Percentiles rank a stretch among this genome's conserved stretches.
Evolutionary conservation across 306 rosid genomes (phyloP).

Genomic region (Gastrolobium bilobum): DNA sequence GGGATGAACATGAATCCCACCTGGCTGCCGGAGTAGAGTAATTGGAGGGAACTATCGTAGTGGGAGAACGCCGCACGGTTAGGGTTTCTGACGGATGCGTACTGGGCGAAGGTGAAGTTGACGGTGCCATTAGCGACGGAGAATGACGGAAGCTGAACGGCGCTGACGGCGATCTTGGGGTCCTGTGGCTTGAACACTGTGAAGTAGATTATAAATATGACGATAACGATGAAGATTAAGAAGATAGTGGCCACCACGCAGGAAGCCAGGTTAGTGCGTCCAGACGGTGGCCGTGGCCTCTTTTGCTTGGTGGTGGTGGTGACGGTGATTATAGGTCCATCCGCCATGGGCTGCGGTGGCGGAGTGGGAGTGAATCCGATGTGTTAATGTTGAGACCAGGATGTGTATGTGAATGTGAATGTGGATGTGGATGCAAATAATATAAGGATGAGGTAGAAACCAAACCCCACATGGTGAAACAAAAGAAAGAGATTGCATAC

Average conservation of each 20-base stretch:
- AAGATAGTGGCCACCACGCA: slow-evolving; percentile 90
- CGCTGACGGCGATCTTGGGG: slow-evolving; percentile 78
- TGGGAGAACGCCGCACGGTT: slow-evolving; percentile 83
- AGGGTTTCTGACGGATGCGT: slow-evolving; percentile 83
- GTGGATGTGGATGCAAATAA: neutral
- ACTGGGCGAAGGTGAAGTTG: slow-evolving; percentile 91
- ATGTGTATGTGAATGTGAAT: neutral
- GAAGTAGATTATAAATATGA: slow-evolving; percentile 80
- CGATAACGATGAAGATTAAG: slow-evolving; percentile 76
- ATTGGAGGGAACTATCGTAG: slow-evolving; percentile 90
- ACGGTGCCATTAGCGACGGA: slow-evolving; percentile 79
- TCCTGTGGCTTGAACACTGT: slow-evolving; percentile 89
- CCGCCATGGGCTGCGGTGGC: slow-evolving; percentile 47
- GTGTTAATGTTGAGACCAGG: neutral
- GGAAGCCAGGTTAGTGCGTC: slow-evolving; percentile 91
- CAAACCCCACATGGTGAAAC: slow-evolving; percentile 35
- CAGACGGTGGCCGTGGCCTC: slow-evolving; percentile 77
- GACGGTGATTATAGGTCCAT: neutral
- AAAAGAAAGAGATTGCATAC: neutral
- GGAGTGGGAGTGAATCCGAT: neutral
- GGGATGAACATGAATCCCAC: slow-evolving; percentile 99
- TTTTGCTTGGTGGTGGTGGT: slow-evolving; percentile 28
- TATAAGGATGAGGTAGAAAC: slow-evolving; percentile 1
- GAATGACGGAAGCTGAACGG: slow-evolving; percentile 90
- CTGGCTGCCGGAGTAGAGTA: slow-evolving; percentile 80